These are phyloP conservation scores for Stemphylium beticola DNA, from an alignment of 2,329 filamentous ascomycete species.

Conservation along the genomic window DNA sequence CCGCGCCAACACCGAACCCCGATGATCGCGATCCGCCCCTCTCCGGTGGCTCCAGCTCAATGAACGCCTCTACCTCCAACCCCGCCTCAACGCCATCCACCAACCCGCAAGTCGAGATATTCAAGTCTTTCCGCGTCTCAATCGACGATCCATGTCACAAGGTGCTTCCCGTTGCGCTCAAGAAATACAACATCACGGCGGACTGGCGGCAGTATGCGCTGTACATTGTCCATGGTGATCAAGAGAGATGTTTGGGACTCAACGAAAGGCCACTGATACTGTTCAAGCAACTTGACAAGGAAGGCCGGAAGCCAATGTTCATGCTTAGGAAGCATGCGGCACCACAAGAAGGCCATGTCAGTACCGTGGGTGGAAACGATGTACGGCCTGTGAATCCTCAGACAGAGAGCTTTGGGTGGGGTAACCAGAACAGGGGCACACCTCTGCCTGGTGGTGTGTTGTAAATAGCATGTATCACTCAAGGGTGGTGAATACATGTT, in stretches of 20 bases:
- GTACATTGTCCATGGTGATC: slow-evolving; percentile 98
- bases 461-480: slow-evolving; percentile 4
- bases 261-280: slow-evolving; percentile 94
- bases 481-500: neutral
- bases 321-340: slow-evolving; percentile 81
- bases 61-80: slow-evolving; percentile 30
- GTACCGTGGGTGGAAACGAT: slow-evolving; percentile 48
- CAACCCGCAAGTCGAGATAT: slow-evolving; percentile 80
- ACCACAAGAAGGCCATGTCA: slow-evolving; percentile 54
- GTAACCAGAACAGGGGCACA: slow-evolving; percentile 31
- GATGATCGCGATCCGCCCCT: slow-evolving; percentile 46
- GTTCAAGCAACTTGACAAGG: slow-evolving; percentile 96
- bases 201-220: slow-evolving; percentile 97
- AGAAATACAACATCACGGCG: slow-evolving; percentile 98
- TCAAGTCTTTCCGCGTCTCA: slow-evolving; percentile 97
- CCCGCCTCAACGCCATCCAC: slow-evolving; percentile 36
- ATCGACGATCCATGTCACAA: slow-evolving; percentile 99
- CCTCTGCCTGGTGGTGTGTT: slow-evolving; percentile 34
- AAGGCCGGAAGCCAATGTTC: slow-evolving; percentile 99
- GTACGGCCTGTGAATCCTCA: slow-evolving; percentile 30
- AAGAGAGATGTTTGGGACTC: slow-evolving; percentile 89
- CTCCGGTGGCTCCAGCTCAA: slow-evolving; percentile 41
- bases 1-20: slow-evolving; percentile 37
- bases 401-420: slow-evolving; percentile 32
- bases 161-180: slow-evolving; percentile 90